phyloP scores from a whole-genome alignment of 1,139 yeast species.

The Saccharomyces hybrid region DNA sequence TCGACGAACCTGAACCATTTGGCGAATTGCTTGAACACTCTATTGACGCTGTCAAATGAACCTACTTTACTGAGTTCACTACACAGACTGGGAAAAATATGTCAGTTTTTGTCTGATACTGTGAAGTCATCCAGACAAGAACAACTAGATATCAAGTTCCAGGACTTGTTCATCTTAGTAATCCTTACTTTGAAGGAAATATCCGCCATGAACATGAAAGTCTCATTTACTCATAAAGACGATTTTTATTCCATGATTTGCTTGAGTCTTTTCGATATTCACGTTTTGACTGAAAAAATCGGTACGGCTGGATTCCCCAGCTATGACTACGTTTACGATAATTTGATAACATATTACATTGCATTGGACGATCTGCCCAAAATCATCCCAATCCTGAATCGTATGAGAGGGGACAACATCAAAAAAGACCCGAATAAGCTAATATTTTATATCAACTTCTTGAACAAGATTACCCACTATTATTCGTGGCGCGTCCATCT shows the following conservation, averaged over 20 bases:
- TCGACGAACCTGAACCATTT: background rate
- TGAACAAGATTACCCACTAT: slow-evolving; percentile 11
- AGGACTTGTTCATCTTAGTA: background rate
- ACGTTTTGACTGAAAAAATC: slow-evolving; percentile 24
- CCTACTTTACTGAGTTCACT: background rate
- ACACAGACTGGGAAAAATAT: background rate
- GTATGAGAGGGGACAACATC: slow-evolving; percentile 12
- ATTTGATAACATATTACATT: slow-evolving; percentile 1
- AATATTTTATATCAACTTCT: slow-evolving; percentile 20
- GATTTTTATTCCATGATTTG: slow-evolving; percentile 8
- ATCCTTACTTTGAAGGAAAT: background rate
- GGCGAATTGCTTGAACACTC: background rate
- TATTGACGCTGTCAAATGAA: background rate
- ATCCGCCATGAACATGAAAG: background rate
- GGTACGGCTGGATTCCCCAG: slow-evolving; percentile 25
- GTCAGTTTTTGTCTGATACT: background rate
- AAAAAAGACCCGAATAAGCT: slow-evolving; percentile 19
- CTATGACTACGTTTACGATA: slow-evolving; percentile 22
- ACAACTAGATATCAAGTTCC: background rate
- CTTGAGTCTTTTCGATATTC: slow-evolving; percentile 13
- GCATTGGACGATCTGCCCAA: slow-evolving; percentile 2
- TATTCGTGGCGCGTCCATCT: background rate
- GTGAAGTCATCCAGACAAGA: background rate
- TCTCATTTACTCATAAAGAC: background rate
- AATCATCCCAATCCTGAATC: background rate